Conservation (phyloP, 179 eudicot genomes). For the Corrigiola litoralis region DNA sequence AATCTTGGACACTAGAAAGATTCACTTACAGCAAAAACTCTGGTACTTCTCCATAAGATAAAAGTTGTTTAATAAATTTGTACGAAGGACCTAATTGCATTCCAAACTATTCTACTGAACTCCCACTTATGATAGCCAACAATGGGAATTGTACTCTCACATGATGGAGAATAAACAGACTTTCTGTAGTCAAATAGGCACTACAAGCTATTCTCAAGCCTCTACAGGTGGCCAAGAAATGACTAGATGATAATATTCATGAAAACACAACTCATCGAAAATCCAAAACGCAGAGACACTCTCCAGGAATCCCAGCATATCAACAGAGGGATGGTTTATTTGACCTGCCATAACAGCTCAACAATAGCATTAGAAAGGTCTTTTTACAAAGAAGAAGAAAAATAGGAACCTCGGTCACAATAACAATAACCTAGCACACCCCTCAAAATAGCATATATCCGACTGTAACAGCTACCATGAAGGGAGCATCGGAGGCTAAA, state of each 20-base stretch:
- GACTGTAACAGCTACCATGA: slow-evolving; percentile 22
- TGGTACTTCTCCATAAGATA: too few species aligned
- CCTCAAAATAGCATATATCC: slow-evolving; percentile 10
- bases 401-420: slow-evolving; percentile 1
- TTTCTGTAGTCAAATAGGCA: background rate
- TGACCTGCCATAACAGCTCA: slow-evolving; percentile 37
- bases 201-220: background rate
- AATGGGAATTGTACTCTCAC: background rate
- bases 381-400: background rate
- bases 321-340: slow-evolving; percentile 16
- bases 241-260: background rate
- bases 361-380: slow-evolving; percentile 19
- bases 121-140: too few species aligned
- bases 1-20: too few species aligned
- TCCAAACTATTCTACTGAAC: too few species aligned
- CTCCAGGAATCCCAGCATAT: slow-evolving; percentile 24
- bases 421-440: slow-evolving; percentile 7
- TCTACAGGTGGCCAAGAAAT: background rate
- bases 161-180: background rate
- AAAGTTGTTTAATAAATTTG: too few species aligned
- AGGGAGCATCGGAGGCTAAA: slow-evolving; percentile 7
- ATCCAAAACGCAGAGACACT: slow-evolving; percentile 23
- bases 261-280: background rate
- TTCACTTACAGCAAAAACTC: too few species aligned
- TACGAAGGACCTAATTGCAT: too few species aligned